These are phyloP conservation scores for Aureobasidium vineae DNA, from an alignment of 2,329 filamentous ascomycete genomes.

Conservation along the genomic window DNA sequence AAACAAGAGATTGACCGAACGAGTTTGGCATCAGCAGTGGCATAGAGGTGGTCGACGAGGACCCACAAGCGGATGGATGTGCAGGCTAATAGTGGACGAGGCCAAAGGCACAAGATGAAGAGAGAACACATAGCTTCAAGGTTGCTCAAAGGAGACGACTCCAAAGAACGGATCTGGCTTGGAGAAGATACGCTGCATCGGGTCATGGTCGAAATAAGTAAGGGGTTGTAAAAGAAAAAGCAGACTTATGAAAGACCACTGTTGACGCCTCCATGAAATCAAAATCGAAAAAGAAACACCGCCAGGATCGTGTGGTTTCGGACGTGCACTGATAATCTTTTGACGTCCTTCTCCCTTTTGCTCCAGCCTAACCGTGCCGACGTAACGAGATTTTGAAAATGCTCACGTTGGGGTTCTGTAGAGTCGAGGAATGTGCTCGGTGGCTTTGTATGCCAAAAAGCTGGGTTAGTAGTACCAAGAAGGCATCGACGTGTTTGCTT, in stretches of 20 bases:
- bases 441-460: neutral
- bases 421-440: neutral
- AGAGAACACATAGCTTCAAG: neutral
- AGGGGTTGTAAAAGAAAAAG: neutral
- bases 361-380: neutral
- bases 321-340: neutral
- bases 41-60: neutral
- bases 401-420: neutral
- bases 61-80: neutral
- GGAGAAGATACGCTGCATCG: constrained; percentile 11
- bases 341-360: neutral
- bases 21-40: neutral
- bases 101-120: neutral
- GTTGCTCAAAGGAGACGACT: neutral
- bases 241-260: constrained; percentile 9
- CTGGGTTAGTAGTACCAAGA: neutral
- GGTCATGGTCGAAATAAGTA: constrained; percentile 10
- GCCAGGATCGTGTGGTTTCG: neutral
- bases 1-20: neutral
- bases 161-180: too few species aligned
- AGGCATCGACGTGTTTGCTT: neutral
- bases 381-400: neutral
- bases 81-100: neutral
- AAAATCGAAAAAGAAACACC: constrained; percentile 10
- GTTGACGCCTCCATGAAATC: constrained; percentile 16